A percentile compares a stretch with the other conserved stretches of the same genome.
Evolutionary conservation across 1,139 yeast genomes (phyloP).

Genomic region (Debaryomyces psychrophilus): DNA sequence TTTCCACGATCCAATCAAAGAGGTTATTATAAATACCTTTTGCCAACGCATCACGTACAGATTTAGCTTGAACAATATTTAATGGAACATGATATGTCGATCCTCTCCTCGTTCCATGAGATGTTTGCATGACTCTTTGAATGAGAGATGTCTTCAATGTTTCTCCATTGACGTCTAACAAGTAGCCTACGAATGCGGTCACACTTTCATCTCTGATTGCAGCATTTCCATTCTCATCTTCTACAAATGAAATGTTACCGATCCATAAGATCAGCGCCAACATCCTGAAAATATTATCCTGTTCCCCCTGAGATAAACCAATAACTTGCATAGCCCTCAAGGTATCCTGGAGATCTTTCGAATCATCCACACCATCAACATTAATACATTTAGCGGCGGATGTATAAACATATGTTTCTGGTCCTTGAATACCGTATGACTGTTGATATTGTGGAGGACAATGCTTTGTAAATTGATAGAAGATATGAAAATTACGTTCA

Average conservation of each 20-base stretch:
- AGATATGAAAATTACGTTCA: conserved; percentile 96
- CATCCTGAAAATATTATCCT: conserved; percentile 85
- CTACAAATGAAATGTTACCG: conserved; percentile 86
- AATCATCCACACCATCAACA: conserved; percentile 87
- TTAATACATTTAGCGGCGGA: conserved; percentile 83
- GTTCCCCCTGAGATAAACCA: conserved; percentile 80
- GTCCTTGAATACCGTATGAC: conserved; percentile 84
- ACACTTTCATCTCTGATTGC: conserved; percentile 81
- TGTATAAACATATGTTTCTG: conserved; percentile 90
- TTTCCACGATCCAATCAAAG: conserved; percentile 96
- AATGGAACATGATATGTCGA: conserved; percentile 94
- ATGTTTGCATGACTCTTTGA: conserved; percentile 86
- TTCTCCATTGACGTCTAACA: conserved; percentile 77
- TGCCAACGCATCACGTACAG: conserved; percentile 94
- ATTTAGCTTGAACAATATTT: conserved; percentile 88
- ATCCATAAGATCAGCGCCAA: conserved; percentile 90
- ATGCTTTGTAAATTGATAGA: conserved; percentile 92
- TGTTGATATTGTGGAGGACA: conserved; percentile 87
- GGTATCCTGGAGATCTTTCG: conserved; percentile 77
- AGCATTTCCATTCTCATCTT: conserved; percentile 87
- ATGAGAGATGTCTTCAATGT: conserved; percentile 68
- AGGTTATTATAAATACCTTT: conserved; percentile 91
- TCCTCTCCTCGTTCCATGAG: conserved; percentile 86
- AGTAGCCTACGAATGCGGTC: conserved; percentile 90
- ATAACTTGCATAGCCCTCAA: conserved; percentile 83